phyloP scores from a whole-genome alignment of 306 rosid species.

The peach (Prunus persica) region DNA sequence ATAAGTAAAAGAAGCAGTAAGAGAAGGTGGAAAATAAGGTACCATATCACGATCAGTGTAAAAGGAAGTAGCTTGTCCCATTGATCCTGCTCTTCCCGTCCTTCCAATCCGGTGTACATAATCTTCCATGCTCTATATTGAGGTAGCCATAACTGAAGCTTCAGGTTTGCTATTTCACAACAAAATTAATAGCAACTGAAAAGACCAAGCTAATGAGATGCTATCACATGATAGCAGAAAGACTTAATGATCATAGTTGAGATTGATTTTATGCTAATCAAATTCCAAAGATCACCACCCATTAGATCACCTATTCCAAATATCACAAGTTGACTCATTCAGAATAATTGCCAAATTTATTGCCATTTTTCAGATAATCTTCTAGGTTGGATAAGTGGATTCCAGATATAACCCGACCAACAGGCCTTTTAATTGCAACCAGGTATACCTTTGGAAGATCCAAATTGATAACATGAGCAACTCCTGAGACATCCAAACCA shows the following conservation, averaged over 20 bases:
- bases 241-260: slow-evolving; percentile 10
- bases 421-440: not conserved
- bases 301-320: too few species aligned
- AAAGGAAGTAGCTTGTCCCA: slow-evolving; percentile 75
- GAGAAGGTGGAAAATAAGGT: slow-evolving; percentile 17
- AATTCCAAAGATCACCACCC: not conserved
- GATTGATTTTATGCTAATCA: not conserved
- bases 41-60: slow-evolving; percentile 82
- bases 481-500: slow-evolving; percentile 92
- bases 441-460: slow-evolving; percentile 87
- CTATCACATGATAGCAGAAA: slow-evolving; percentile 38
- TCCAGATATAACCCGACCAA: slow-evolving; percentile 23
- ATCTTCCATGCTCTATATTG: slow-evolving; percentile 93
- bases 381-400: slow-evolving; percentile 6
- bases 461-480: slow-evolving; percentile 79
- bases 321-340: slow-evolving; percentile 4
- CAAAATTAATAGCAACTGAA: slow-evolving; percentile 50
- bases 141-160: slow-evolving; percentile 75
- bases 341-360: slow-evolving; percentile 11
- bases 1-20: not conserved
- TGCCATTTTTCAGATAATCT: slow-evolving; percentile 16
- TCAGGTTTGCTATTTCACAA: slow-evolving; percentile 61
- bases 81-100: slow-evolving; percentile 90
- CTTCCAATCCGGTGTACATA: slow-evolving; percentile 92
- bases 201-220: slow-evolving; percentile 41